Evolutionary conservation across 2,329 filamentous ascomycete species (phyloP), one percentile per base, ranked within the genome.

Genomic region (Talaromyces sp.): DNA sequence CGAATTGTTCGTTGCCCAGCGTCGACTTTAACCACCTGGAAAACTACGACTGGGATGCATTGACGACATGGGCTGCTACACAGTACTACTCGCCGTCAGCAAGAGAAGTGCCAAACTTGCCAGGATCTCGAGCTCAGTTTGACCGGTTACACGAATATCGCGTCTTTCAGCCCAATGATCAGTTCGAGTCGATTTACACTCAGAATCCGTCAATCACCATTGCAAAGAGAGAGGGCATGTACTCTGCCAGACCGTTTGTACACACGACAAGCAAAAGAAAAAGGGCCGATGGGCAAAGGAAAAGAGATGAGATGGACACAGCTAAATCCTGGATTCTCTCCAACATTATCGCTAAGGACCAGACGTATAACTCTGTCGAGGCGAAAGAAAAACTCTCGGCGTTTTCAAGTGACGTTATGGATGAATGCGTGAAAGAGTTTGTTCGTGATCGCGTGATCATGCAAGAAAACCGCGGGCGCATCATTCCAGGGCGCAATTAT

Each of bases 271-370:
- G 42, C 12, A 31, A 27, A 18, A 9, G 56, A 31, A 28, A 30
- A 10, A 28, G 44, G 8, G 65, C 16, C 31, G 53, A 52, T 53
- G 61, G 63, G 23, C 68, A 66, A 59, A 33, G 58, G 16, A 68
- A 68, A 59, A 42, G 59, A 18, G 63, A 68, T 18, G 67, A 68
- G 10, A 65, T 78, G 3, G 73, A 76, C 4, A 67, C 73, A 7
- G 78, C 75, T 42, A 81, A 79, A 68, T 75, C 75, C n/a, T 82
- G 78, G 78, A 73, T 81, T 53, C 76, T 80, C 12, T 78, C 81
- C 23, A 81, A 81, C 47, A 68, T 81, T 31, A 68, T 80, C 36
- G 79, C 80, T 0, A 71, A 75, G 1, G 74, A 79, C 54, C 72
- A 76, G 23, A 71, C 68, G 1, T 82, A 81, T 64, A 65, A 75